Evolutionary conservation across 2,329 filamentous ascomycete species (phyloP), one percentile per base, ranked within the genome.

Genomic region (Simplicillium sp.): DNA sequence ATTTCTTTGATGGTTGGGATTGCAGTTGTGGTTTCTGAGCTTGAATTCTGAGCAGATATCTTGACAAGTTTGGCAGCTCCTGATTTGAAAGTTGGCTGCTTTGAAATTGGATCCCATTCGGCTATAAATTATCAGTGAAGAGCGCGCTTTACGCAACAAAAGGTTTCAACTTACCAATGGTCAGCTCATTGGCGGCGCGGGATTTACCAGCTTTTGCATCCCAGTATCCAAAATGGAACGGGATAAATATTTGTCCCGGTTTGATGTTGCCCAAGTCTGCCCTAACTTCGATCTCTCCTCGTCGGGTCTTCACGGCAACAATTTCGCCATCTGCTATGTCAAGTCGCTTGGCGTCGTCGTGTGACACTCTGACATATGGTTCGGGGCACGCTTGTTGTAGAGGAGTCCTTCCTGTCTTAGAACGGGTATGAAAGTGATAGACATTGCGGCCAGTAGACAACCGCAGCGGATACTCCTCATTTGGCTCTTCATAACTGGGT

Each of bases 161-260:
- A 9, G 20, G 20, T 6, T 6, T 5, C 20, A n/a, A 25, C 17
- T 43, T 52, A 61, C 58, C 53, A 20, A 52, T 50, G 11, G 61
- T 64, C 11, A 63, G 48, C 41, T 63, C 60, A 45, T 62, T 62
- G 1, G 58, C 60, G 7, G 60, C 60, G 14, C 55, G 43, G 2
- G 59, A 53, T 29, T 53, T 35, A 7, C 50, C 55, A 36, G 57
- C 56, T n/a, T 53, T 50, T 8, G 48, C 45, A 46, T 64, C 60
- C 35, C 49, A 63, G 38, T 62, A 62, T 7, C 58, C 58, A 47
- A 58, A 62, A 38, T 64, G 60, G 36, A 64, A 63, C 3, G 59
- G 59, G n/a, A 62, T 58, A 37, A 64, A 64, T 6, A 55, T 51
- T 37, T 62, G 57, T 3, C 59, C 57, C 15, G 50, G 29, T 11